Evolutionary conservation across 2,329 filamentous ascomycete genomes (phyloP).

Genomic region (Aspergillus texensis): DNA sequence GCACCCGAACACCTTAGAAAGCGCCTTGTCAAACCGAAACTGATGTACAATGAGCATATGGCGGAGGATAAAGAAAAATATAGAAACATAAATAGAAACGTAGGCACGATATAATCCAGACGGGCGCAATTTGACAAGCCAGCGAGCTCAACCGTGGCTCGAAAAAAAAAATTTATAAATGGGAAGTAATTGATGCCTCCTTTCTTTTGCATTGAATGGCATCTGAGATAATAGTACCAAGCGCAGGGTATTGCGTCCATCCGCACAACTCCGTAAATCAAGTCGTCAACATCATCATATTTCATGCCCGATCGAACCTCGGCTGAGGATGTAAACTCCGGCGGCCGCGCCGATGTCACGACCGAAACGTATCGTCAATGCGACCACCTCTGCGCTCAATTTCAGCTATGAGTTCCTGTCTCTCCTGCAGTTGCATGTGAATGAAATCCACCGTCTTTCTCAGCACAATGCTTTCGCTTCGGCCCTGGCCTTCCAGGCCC

Average conservation of each 20-base stretch:
- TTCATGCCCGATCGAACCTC: conserved; percentile 1
- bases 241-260: neutral
- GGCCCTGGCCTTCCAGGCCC: conserved; percentile 77
- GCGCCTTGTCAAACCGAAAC: neutral
- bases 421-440: conserved; percentile 60
- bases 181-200: neutral
- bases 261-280: neutral
- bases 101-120: neutral
- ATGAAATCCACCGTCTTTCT: conserved; percentile 70
- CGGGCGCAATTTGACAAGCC: neutral
- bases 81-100: neutral
- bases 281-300: conserved; percentile 1
- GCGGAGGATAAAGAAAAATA: neutral
- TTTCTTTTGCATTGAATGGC: neutral
- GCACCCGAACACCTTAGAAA: neutral
- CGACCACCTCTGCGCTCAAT: conserved; percentile 62
- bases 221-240: neutral
- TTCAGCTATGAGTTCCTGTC: conserved; percentile 59
- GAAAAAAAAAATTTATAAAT: neutral
- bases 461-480: conserved; percentile 84
- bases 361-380: conserved; percentile 48
- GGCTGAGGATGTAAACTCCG: conserved; percentile 1
- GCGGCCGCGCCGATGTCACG: conserved; percentile 3
- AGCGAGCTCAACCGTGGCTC: neutral
- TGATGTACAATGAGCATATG: neutral